Evolutionary conservation across 2,329 filamentous ascomycete genomes (phyloP), one percentile per base, ranked within the genome.

Genomic region (Colletotrichum limetticola): DNA sequence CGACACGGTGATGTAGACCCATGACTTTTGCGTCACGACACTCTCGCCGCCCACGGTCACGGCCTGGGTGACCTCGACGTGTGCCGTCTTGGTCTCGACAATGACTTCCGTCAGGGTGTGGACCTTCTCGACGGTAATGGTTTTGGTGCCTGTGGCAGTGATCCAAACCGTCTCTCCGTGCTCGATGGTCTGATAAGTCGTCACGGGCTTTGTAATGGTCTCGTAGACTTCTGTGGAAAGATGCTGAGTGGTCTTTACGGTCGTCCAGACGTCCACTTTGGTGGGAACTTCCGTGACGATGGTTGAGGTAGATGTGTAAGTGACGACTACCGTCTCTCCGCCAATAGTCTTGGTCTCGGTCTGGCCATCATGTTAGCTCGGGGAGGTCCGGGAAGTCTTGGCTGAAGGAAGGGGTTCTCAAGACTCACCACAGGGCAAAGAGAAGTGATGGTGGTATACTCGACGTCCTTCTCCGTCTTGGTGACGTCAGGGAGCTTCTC

Each of bases 151-250:
- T 7, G 86, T 88, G 74, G 82, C 75, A 5, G 84, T 86, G 59
- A 86, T 69, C 61, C 83, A 82, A 57, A 85, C 77, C 11, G 75
- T 72, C 30, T 78, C 75, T 69, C 67, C 65, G 74, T 74, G 60
- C 84, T 87, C 59, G 76, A 85, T 79, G n/a, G 86, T 87, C 5
- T 85, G 84, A 77, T 84, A 83, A 63, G 79, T 79, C 64, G 80
- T 83, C 76, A 77, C 82, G 14, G 83, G 83, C 56, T 83, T 80
- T 26, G 85, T 85, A 35, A 74, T 60, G 26, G 81, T 83, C 64
- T 80, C 76, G 66, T 81, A 81, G n/a, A 85, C 80, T 46, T 83
- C 78, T 5, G 82, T 83, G 12, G 78, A 82, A 69, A 76, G 76
- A 30, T 79, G 79, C 24, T 78, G 76, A 2, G 83, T 85, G 6